A percentile compares a stretch with the other conserved stretches of the same genome.
phyloP scores from a whole-genome alignment of 1,284 basidiomycete genomes.

The Puccinia hordei region DNA sequence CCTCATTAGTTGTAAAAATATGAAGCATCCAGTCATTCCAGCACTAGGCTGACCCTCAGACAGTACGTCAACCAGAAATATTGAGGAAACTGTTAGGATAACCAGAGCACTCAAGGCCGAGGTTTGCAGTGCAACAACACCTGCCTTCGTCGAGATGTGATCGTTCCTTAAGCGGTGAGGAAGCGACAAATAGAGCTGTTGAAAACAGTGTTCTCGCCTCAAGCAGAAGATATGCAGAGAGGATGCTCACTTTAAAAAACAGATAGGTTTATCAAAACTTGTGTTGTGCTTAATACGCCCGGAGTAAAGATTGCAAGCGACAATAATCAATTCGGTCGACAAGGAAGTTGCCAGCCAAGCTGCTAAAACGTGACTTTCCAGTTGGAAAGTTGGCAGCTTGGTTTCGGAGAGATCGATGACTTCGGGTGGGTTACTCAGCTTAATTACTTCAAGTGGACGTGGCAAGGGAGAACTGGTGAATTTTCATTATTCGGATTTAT shows the following conservation, averaged over 20 bases:
- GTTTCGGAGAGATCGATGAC: background rate
- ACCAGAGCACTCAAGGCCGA: conserved; percentile 11
- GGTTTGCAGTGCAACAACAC: conserved; percentile 20
- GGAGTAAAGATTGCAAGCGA: conserved; percentile 10
- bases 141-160: background rate
- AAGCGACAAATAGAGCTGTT: background rate
- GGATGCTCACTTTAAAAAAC: conserved; percentile 11
- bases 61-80: background rate
- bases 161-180: background rate
- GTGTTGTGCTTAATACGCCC: background rate
- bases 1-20: conserved; percentile 6
- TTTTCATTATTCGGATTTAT: background rate
- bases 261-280: background rate
- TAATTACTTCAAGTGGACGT: conserved; percentile 11
- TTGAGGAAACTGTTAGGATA: background rate
- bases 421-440: background rate
- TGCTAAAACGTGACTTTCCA: background rate
- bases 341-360: conserved; percentile 24
- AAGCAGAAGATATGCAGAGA: background rate
- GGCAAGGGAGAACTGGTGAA: background rate
- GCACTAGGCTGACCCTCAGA: background rate
- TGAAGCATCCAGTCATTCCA: conserved; percentile 6
- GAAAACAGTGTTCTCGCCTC: background rate
- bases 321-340: conserved; percentile 1
- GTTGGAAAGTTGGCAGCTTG: conserved; percentile 15